Conservation (phyloP, 2,329 filamentous ascomycete species). For the Monilinia vaccinii-corymbosi region DNA sequence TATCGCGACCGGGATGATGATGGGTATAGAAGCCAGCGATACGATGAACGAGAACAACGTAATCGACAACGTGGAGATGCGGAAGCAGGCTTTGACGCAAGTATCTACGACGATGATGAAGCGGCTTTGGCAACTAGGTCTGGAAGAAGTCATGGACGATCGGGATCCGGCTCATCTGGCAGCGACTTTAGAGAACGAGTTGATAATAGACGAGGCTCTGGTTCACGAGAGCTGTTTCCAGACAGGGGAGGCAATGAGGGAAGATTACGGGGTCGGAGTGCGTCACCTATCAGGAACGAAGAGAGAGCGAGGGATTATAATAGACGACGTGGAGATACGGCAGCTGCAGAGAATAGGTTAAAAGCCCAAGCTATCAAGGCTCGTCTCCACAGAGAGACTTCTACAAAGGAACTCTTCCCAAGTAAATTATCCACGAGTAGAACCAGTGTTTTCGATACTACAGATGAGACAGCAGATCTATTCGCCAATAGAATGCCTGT, state of each 20-base stretch:
- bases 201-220: constrained; percentile 10
- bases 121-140: constrained; percentile 28
- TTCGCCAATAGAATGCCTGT: constrained; percentile 40
- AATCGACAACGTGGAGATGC: constrained; percentile 39
- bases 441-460: constrained; percentile 42
- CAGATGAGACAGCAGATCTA: constrained; percentile 44
- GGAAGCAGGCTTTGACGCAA: constrained; percentile 56
- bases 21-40: constrained; percentile 35
- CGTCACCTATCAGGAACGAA: constrained; percentile 27
- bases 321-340: constrained; percentile 18
- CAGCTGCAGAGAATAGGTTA: constrained; percentile 33
- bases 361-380: constrained; percentile 39
- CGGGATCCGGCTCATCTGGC: constrained; percentile 24
- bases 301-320: constrained; percentile 33
- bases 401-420: constrained; percentile 47
- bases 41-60: constrained; percentile 35
- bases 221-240: constrained; percentile 54
- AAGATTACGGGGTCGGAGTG: constrained; percentile 29
- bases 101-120: constrained; percentile 71
- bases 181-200: constrained; percentile 24
- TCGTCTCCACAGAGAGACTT: constrained; percentile 15
- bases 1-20: constrained; percentile 51
- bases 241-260: constrained; percentile 23
- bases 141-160: constrained; percentile 27
- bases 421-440: constrained; percentile 35